Evolutionary conservation across 2,329 filamentous ascomycete species (phyloP).

Genomic region (Talaromyces sp.): DNA sequence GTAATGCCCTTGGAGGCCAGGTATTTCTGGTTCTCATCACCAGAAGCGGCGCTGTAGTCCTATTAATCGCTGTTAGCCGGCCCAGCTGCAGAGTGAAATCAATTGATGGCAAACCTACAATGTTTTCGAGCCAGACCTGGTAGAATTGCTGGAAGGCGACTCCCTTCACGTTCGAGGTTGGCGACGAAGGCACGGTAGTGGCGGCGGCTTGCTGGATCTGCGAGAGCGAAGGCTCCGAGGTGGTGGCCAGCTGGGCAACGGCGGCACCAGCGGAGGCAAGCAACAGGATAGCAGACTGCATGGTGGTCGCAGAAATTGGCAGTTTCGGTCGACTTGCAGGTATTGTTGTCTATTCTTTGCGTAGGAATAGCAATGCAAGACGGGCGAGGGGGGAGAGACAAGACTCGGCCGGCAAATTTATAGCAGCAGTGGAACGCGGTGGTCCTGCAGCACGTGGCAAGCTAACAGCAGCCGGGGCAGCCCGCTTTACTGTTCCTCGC

Average conservation of each 20-base stretch:
- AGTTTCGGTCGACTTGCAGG: not conserved
- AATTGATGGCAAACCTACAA: conserved; percentile 35
- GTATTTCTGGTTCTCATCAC: conserved; percentile 43
- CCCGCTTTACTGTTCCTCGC: not conserved
- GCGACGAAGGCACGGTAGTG: conserved; percentile 56
- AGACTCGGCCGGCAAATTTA: not conserved
- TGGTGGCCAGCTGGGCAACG: conserved; percentile 21
- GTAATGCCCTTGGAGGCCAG: conserved; percentile 49
- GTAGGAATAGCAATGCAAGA: not conserved
- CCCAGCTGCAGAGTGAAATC: not conserved
- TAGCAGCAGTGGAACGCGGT: not conserved
- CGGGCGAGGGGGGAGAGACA: not conserved
- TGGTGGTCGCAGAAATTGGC: conserved; percentile 34
- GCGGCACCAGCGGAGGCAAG: conserved; percentile 20
- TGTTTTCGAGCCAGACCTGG: conserved; percentile 74
- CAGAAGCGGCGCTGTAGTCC: conserved; percentile 58
- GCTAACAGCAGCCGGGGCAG: not conserved
- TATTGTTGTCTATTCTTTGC: not conserved
- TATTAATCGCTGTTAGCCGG: conserved; percentile 25
- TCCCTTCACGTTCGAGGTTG: conserved; percentile 61
- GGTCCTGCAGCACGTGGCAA: not conserved
- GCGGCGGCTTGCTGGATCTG: conserved; percentile 36
- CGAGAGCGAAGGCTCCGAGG: conserved; percentile 20
- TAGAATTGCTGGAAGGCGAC: conserved; percentile 67
- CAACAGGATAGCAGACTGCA: conserved; percentile 31